A percentile compares a stretch with the other conserved stretches of the same genome.
phyloP scores from a whole-genome alignment of 2,329 filamentous ascomycete species.

The Neodidymelliopsis sp. region DNA sequence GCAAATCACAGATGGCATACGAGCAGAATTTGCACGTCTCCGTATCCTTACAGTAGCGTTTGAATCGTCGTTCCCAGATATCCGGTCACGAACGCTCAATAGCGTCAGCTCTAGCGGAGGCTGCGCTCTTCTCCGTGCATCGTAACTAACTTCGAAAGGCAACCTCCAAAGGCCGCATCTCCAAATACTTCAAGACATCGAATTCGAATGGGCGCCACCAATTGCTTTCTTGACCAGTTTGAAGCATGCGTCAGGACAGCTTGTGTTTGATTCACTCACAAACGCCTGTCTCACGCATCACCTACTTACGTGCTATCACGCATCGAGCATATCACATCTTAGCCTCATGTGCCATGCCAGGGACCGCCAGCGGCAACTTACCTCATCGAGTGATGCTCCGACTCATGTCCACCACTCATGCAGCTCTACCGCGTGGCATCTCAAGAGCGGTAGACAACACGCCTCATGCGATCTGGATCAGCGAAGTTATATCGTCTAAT shows the following conservation, averaged over 20 bases:
- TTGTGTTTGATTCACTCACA: not conserved
- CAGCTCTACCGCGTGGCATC: slow-evolving; percentile 6
- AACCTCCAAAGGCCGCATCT: not conserved
- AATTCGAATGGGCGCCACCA: no score
- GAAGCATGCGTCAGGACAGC: no score
- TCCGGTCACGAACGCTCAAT: slow-evolving; percentile 1
- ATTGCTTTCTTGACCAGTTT: no score
- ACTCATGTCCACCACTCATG: slow-evolving; percentile 1
- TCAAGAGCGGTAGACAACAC: not conserved
- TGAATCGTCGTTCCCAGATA: not conserved
- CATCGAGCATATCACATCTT: slow-evolving; percentile 4
- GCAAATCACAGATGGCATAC: slow-evolving; percentile 5
- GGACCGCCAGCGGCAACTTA: slow-evolving; percentile 14
- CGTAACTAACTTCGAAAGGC: not conserved
- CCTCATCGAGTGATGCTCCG: slow-evolving; percentile 6
- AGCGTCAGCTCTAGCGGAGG: slow-evolving; percentile 1
- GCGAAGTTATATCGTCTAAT: not conserved
- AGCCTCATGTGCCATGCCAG: slow-evolving; percentile 12
- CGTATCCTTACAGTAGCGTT: slow-evolving; percentile 3
- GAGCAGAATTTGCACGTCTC: slow-evolving; percentile 17
- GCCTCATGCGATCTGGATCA: not conserved
- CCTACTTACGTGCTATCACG: slow-evolving; percentile 11
- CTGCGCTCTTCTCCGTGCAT: slow-evolving; percentile 16
- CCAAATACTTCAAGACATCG: no score
- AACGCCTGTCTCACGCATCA: not conserved